phyloP scores from a whole-genome alignment of 306 rosid genomes.

The Malus sieversii region DNA sequence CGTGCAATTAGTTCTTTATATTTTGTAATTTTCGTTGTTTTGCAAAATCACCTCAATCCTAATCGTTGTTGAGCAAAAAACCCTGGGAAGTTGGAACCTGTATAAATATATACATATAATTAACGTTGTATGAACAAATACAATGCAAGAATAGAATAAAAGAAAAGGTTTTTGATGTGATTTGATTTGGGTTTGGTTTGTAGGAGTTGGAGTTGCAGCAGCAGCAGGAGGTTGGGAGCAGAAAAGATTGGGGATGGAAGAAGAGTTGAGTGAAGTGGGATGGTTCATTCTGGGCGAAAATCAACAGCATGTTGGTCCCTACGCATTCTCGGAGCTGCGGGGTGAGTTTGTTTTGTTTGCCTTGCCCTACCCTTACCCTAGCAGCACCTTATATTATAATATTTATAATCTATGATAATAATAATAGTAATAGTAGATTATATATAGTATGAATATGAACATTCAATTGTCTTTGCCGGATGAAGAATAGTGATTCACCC shows the following conservation, averaged over 20 bases:
- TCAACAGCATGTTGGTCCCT: constrained; percentile 84
- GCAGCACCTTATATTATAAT: background rate
- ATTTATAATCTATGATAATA: background rate
- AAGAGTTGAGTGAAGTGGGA: constrained; percentile 40
- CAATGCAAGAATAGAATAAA: background rate
- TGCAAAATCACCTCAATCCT: background rate
- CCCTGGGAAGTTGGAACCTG: background rate
- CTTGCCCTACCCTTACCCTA: background rate
- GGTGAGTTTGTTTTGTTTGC: constrained; percentile 44
- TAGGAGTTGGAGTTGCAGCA: background rate
- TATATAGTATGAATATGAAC: background rate
- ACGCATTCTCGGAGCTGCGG: constrained; percentile 63
- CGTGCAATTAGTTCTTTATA: background rate
- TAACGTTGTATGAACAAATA: background rate
- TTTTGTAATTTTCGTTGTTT: background rate
- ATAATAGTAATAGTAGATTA: background rate
- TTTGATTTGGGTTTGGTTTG: background rate
- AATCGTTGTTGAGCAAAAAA: background rate
- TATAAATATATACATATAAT: background rate
- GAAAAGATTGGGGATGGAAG: constrained; percentile 5
- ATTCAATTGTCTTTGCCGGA: background rate
- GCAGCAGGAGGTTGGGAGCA: constrained; percentile 23
- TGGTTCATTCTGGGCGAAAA: constrained; percentile 80
- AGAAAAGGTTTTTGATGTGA: background rate
- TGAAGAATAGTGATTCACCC: background rate